Base-by-base conservation (phyloP, 257 asterid genomes). In the Vinca minor region DNA sequence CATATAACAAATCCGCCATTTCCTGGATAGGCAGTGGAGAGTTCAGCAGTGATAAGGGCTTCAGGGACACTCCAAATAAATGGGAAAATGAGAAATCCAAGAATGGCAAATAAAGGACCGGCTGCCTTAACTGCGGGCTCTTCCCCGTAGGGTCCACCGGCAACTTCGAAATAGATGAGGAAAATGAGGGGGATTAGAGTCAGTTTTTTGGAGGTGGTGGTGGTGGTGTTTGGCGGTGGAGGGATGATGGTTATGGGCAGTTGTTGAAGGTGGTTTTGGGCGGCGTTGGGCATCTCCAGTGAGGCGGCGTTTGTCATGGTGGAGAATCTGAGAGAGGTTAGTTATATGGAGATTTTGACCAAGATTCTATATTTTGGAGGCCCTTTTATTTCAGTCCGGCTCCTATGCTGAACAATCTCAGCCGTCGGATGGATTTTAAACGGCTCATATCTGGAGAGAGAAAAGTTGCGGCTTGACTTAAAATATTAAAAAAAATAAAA, bases 111-210 rank as follows among this genome's bases (percentile, higher is more conserved):
- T 17, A 89, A 75, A 0, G 94, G 94, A 1, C 97, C 97, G 15
- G 94, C 94, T 25, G 95, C 94, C 70, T 85, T 41, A 17, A 87
- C 94, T 8, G 94, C 87, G 7, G 97, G 95, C 77, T 89, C 97
- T 58, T 89, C 97, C 15, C 96, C 95, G 63, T 84, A 87, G 1
- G 96, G 96, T 1, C 96, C 96, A 14, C 96, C 96, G 45, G 95
- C 91, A 56, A 87, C 97, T 66, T 87, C 94, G 66, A 87, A 89
- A 71, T 87, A 89, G 71, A 89, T 83, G 69, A 87, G 92, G 82
- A 83, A 87, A 75, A 89, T 78, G 58, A 89, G 83, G 20, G 95
- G 97, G 75, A 89, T 54, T 41, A 89, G 85, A 55, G 92, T 81
- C 3, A 89, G 88, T 64, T 87, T 87, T n/a, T 78, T 80, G 41